Conservation (phyloP, 2,329 filamentous ascomycete species). For the Byssoonygena ceratinophila region DNA sequence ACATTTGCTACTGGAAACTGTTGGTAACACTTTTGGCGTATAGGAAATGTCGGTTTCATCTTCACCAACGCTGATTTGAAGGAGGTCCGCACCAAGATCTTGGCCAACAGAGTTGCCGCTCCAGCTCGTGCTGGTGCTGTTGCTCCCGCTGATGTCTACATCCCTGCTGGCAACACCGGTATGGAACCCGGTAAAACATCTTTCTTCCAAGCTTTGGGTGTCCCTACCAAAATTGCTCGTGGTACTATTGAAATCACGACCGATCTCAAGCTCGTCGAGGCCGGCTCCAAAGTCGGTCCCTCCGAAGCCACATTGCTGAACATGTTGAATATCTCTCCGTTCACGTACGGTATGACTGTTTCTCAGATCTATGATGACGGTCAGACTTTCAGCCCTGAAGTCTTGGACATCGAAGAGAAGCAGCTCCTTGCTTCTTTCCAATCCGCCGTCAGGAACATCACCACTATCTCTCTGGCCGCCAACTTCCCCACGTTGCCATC, state of each 20-base stretch:
- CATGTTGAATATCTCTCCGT: conserved; percentile 99
- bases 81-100: conserved; percentile 82
- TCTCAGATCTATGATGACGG: conserved; percentile 95
- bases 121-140: conserved; percentile 96
- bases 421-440: conserved; percentile 80
- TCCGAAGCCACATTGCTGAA: conserved; percentile 98
- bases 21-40: background rate
- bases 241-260: conserved; percentile 99
- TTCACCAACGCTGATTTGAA: conserved; percentile 98
- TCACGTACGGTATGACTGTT: conserved; percentile 98
- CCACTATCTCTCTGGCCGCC: conserved; percentile 78
- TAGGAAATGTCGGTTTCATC: conserved; percentile 93
- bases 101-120: conserved; percentile 93
- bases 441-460: conserved; percentile 73
- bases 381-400: conserved; percentile 73
- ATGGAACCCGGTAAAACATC: conserved; percentile 99
- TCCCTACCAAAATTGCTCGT: conserved; percentile 99
- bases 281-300: conserved; percentile 85
- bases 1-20: background rate
- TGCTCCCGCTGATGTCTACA: conserved; percentile 83
- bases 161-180: conserved; percentile 98
- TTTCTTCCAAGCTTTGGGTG: conserved; percentile 99
- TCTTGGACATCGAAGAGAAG: conserved; percentile 89
- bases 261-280: conserved; percentile 96
- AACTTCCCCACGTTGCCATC: conserved; percentile 96